phyloP scores from a whole-genome alignment of 371 early-diverging fungal genomes.

The Thermomucor indicae-seudaticae region DNA sequence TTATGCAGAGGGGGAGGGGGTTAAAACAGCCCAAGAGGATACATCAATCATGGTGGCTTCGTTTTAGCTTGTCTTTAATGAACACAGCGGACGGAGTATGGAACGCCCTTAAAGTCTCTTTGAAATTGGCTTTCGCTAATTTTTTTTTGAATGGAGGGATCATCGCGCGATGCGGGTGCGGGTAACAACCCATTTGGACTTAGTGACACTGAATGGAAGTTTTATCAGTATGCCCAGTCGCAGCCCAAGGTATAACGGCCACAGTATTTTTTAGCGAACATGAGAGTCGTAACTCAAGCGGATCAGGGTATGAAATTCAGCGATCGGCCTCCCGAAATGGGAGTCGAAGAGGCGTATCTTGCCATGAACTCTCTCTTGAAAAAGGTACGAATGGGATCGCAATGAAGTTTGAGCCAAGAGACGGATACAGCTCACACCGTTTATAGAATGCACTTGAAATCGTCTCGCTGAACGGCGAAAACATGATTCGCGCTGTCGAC shows the following conservation, averaged over 20 bases:
- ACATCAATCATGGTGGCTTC: too few relatives aligned
- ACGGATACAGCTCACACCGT: not conserved
- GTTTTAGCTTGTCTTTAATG: too few relatives aligned
- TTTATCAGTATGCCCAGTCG: conserved; percentile 1
- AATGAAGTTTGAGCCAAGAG: not conserved
- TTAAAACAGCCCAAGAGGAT: too few relatives aligned
- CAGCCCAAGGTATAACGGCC: not conserved
- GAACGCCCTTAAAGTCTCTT: too few relatives aligned
- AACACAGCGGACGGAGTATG: too few relatives aligned
- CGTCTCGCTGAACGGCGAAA: conserved; percentile 31
- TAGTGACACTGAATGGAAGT: conserved; percentile 1
- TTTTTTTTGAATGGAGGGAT: too few relatives aligned
- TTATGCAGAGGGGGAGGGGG: too few relatives aligned
- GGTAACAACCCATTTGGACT: conserved; percentile 3
- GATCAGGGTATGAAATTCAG: conserved; percentile 31
- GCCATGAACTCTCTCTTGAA: conserved; percentile 49
- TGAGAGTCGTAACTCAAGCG: not conserved
- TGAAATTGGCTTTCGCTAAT: too few relatives aligned
- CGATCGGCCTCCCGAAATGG: conserved; percentile 42
- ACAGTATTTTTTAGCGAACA: not conserved
- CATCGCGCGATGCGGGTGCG: too few relatives aligned
- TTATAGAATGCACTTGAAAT: conserved; percentile 28
- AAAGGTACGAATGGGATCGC: conserved; percentile 27
- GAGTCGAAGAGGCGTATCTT: conserved; percentile 31
- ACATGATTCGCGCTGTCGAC: conserved; percentile 35